Conservation (phyloP, 441 rosid genomes). For the Raphanus hybrid region DNA sequence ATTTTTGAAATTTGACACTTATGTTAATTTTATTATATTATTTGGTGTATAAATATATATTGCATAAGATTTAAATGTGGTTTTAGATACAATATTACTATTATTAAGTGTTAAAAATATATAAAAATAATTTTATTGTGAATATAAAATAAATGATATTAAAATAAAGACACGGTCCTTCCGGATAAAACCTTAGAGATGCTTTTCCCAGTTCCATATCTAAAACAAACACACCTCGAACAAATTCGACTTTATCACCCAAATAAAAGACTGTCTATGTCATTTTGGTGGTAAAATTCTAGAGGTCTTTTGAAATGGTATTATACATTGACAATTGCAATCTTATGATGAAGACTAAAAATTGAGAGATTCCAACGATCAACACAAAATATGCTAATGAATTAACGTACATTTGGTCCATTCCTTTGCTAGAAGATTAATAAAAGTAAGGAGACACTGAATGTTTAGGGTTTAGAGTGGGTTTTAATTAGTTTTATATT, state of each 20-base stretch:
- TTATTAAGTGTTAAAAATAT: too few species aligned
- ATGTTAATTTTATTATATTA: too few species aligned
- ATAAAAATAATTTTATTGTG: too few species aligned
- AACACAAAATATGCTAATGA: neutral
- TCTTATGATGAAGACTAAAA: slow-evolving; percentile 13
- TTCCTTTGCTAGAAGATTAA: slow-evolving; percentile 27
- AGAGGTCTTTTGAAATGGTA: slow-evolving; percentile 28
- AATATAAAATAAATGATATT: too few species aligned
- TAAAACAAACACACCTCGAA: neutral
- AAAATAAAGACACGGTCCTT: neutral
- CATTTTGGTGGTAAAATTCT: slow-evolving; percentile 4
- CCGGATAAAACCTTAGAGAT: neutral
- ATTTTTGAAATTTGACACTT: too few species aligned
- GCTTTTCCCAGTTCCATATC: neutral
- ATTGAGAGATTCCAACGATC: slow-evolving; percentile 21
- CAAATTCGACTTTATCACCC: neutral
- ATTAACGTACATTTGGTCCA: slow-evolving; percentile 29
- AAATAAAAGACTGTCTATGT: slow-evolving; percentile 14
- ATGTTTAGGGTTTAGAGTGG: slow-evolving; percentile 36
- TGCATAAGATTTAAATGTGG: too few species aligned
- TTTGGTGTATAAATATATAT: too few species aligned
- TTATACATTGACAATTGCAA: slow-evolving; percentile 21
- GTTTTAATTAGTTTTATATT: slow-evolving; percentile 2
- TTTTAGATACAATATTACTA: too few species aligned
- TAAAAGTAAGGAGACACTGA: slow-evolving; percentile 18